Conservation (phyloP, 2,329 filamentous ascomycete species). For the Fusarium stilboides region DNA sequence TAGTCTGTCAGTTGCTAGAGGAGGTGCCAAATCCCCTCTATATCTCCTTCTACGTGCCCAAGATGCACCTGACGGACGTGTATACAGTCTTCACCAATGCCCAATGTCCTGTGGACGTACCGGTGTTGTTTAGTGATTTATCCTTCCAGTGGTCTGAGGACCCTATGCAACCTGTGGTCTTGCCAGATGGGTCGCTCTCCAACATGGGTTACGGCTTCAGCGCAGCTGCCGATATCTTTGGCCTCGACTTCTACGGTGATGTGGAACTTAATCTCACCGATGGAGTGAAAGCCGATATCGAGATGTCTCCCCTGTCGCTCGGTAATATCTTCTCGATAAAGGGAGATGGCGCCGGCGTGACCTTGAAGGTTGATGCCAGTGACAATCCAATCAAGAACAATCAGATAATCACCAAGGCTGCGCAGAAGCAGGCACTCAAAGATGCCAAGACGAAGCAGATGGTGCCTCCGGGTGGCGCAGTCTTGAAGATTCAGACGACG, state of each 20-base stretch:
- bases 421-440: not conserved
- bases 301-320: conserved; percentile 1
- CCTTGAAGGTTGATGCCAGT: not conserved
- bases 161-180: not conserved
- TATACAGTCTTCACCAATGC: not conserved
- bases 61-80: conserved; percentile 1
- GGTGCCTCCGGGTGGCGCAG: not conserved
- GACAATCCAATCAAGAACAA: conserved; percentile 14
- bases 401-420: not conserved
- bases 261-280: not conserved
- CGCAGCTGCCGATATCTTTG: not conserved
- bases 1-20: conserved; percentile 1
- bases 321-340: not conserved
- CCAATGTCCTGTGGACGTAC: not conserved
- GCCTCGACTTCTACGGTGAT: conserved; percentile 4
- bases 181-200: conserved; percentile 6
- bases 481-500: conserved; percentile 1
- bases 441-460: not conserved
- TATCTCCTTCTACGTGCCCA: conserved; percentile 6
- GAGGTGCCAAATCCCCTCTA: conserved; percentile 1
- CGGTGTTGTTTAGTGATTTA: not conserved
- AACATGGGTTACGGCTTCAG: conserved; percentile 11
- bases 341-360: conserved; percentile 1
- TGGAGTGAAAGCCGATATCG: not conserved
- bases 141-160: conserved; percentile 4